Evolutionary conservation across 2,329 filamentous ascomycete species (phyloP), one percentile per base, ranked within the genome.

Genomic region (Fusarium anthophilum): DNA sequence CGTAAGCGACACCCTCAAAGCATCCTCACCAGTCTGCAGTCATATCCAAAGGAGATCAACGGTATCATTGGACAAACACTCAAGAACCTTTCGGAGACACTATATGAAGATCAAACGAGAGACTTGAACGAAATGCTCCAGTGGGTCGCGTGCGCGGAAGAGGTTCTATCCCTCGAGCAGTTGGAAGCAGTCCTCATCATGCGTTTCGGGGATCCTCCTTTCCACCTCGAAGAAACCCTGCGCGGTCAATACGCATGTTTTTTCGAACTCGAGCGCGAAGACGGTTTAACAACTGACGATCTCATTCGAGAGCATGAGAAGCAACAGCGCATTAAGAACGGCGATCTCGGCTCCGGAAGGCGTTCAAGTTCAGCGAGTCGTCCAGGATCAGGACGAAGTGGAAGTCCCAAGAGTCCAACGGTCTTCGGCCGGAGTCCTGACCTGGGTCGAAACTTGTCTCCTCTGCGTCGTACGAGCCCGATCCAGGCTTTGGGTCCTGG

Each of bases 91-190:
- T 81, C 84, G 1, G 74, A 78, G 3, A 82, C 82, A 2, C 79
- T 86, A 26, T 83, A 82, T 2, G 77, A 80, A 14, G 77, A 84
- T 13, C 83, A 85, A 12, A 80, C 81, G 1, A 79, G 79, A 5
- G 84, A 86, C 48, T 72, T 87, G n/a, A 86, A 86, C 44, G 84
- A 86, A 74, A 81, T 87, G 68, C 75, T 87, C 8, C 79, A 80
- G 15, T 87, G 86, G 86, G 81, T 84, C 3, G 81, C 84, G 3
- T 87, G 85, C 39, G 84, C 86, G 2, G 80, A 85, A 58, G 80
- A 84, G 60, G 82, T 84, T 1, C 65, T 87, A 45, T 84, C 81
- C 1, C 77, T 87, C 7, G 84, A 83, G 35, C 83, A 86, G 57
- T 72, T 87, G 8, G 86, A 87, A 63, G 80, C 82, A 2, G 80